Conservation (phyloP, 164 flowering plant genomes). For the Paratinospora sagittata region DNA sequence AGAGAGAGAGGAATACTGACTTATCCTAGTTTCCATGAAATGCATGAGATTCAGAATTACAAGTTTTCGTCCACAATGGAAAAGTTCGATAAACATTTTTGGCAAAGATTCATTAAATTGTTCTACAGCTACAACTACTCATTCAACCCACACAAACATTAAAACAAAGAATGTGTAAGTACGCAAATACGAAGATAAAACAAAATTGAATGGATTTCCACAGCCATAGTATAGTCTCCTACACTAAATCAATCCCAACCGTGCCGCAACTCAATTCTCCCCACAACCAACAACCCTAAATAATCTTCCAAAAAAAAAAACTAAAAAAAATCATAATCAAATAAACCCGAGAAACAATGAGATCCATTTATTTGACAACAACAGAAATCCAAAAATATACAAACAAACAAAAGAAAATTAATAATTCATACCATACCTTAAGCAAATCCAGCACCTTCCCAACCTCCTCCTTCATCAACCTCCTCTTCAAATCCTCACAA, state of each 20-base stretch:
- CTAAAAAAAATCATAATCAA: not conserved
- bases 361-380: too few relatives aligned
- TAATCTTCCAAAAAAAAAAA: too few relatives aligned
- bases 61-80: not conserved
- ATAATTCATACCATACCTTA: constrained; percentile 39
- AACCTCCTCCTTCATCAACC: constrained; percentile 56
- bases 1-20: not conserved
- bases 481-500: constrained; percentile 62
- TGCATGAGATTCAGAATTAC: not conserved
- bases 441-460: constrained; percentile 60
- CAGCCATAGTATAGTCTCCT: not conserved
- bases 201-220: not conserved
- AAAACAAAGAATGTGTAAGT: too few relatives aligned
- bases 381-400: too few relatives aligned
- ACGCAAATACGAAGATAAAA: too few relatives aligned
- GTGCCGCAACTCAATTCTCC: not conserved
- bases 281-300: not conserved
- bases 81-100: not conserved
- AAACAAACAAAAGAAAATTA: not conserved
- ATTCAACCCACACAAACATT: not conserved
- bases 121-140: not conserved
- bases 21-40: not conserved
- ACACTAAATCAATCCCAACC: too few relatives aligned
- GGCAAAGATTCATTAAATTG: not conserved
- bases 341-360: too few relatives aligned